Base-by-base conservation (phyloP, 345 rosid genomes). In the Eucalyptus leucophloia region DNA sequence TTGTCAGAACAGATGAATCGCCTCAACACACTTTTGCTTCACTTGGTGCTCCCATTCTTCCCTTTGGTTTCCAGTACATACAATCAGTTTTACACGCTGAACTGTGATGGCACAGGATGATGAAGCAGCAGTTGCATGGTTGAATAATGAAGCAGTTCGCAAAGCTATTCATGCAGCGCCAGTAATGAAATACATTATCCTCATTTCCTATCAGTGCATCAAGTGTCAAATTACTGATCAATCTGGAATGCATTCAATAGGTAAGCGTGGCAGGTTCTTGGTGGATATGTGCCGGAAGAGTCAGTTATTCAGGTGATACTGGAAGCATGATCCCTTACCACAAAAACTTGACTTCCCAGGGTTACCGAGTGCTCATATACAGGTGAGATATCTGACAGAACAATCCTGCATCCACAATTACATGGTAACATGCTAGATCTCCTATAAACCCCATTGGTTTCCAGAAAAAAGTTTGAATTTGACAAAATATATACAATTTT, bases 111-210 rank as follows among this genome's bases (percentile, higher is more conserved):
- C 62, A 81, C 91, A 94, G 95, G 89, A 91, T n/a, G 96, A 94
- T 88, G 93, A 92, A 54, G 90, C 93, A 42, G 96, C 96, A 8
- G 92, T 45, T 45, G 49, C 49, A 45, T 45, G 49, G 49, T 45
- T 45, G 49, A 45, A 45, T 45, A 10, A 45, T 69, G 93, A 89
- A 88, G 86, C 91, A 49, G 94, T 95, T 11, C 90, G 96, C 89
- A 89, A 87, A 72, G 95, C 94, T 53, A 87, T 95, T 50, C 96
- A 95, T 91, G 96, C 94, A 10, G 87, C 90, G 5, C 90, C 92
- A 18, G 95, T 94, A 92, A 86, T 60, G n/a, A 80, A n/a, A 34
- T 17, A 37, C 28, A 86, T 37, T 17, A 30, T 58, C 19, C 24
- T 67, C 37, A 2, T 30, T 49, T 44, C 42, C 2, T 51, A 86